Evolutionary conservation across 768 basidiomycete genomes (phyloP), one percentile per base, ranked within the genome.

Genomic region (Hemileccinum impolitum): DNA sequence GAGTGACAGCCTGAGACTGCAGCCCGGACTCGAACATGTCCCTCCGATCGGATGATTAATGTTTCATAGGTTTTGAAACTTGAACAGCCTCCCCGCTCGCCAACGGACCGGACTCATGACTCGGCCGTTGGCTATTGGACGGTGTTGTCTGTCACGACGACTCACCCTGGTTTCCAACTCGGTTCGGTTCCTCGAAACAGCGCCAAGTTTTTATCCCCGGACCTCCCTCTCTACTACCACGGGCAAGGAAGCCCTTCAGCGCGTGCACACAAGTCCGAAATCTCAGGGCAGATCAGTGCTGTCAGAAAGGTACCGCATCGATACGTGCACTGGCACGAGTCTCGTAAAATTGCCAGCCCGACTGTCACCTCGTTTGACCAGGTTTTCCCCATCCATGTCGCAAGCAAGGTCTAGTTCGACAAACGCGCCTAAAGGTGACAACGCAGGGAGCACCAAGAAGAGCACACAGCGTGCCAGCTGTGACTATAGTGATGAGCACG

Each of bases 401-500:
- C 58, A 56, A 18, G 55, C 47, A 47, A 46, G 60, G 23, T 23
- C 43, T 32, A 49, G 42, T 26, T 67, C 65, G 13, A 61, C 58
- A 1, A 45, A 21, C 43, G 21, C 53, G 38, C 25, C 56, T 31
- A 54, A 62, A 21, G n/a, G 41, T 13, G 48, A 58, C 54, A 50
- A 69, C 46, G 62, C 69, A 18, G 63, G 69, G 49, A 62, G 63
- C 28, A 40, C 58, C 43, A 45, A 54, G 17, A 48, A 51, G 30
- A 47, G 4, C 37, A 23, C 41, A 3, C 43, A n/a, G 14, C 43
- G 13, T 13, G 7, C 34, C 23, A 41, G 36, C 67, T 69, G 78
- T 57, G 71, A 73, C 48, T 72, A 78, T 37, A 59, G 61, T 17
- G 60, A 67, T 35, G 45, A 50, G 13, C 65, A 73, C 45, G 37